Conservation (phyloP, 345 rosid genomes). For the Tarenaya hassleriana region DNA sequence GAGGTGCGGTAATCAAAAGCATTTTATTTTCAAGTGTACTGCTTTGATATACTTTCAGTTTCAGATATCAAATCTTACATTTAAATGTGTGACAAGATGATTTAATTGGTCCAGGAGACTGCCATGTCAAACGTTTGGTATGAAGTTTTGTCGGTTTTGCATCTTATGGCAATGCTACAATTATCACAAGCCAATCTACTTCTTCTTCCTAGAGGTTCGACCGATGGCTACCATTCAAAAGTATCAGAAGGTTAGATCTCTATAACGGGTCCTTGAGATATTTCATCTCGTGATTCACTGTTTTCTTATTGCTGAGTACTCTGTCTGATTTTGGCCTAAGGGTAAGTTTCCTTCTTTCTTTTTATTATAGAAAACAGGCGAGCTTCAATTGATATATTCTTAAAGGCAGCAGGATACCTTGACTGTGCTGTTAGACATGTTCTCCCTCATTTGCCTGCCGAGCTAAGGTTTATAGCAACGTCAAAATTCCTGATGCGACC, state of each 20-base stretch:
- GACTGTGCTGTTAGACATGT: conserved; percentile 89
- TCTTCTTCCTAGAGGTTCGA: conserved; percentile 83
- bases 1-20: conserved; percentile 46
- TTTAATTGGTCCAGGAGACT: conserved; percentile 63
- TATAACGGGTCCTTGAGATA: background rate
- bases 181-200: conserved; percentile 85
- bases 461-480: conserved; percentile 51
- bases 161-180: conserved; percentile 90
- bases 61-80: conserved; percentile 2
- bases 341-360: conserved; percentile 2
- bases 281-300: background rate
- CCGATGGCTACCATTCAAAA: conserved; percentile 73
- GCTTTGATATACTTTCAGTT: conserved; percentile 11
- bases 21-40: conserved; percentile 6
- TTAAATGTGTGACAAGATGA: conserved; percentile 15
- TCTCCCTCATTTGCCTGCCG: conserved; percentile 76
- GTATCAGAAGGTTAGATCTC: conserved; percentile 79
- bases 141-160: conserved; percentile 92
- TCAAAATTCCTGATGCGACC: conserved; percentile 7
- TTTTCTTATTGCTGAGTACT: background rate
- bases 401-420: conserved; percentile 95
- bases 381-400: conserved; percentile 79
- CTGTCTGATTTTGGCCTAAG: conserved; percentile 7
- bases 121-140: conserved; percentile 86
- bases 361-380: conserved; percentile 65